Evolutionary conservation across 345 rosid species (phyloP), one percentile per base, ranked within the genome.

Genomic region (Dovyalis caffra): DNA sequence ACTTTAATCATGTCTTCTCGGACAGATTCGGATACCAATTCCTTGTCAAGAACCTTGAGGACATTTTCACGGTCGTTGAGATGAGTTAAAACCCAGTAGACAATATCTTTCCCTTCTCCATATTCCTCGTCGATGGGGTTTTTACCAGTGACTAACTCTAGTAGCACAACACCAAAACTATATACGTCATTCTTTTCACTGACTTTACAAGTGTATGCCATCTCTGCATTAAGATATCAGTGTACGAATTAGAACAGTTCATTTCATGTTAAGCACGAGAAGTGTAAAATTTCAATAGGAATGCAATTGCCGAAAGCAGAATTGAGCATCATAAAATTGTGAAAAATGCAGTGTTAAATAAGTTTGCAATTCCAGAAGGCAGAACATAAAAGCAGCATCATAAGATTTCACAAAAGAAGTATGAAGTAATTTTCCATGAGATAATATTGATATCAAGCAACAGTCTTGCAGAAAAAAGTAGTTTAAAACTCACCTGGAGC

Each of bases 141-240:
- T 70, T 82, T 85, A 35, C 97, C 89, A 0, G 92, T 91, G 2
- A 84, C 81, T 28, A 95, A 56, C 74, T 95, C 97, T 37, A 91
- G 83, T 33, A 95, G 90, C 72, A 95, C 98, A 33, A 95, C 93
- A 0, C 99, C 98, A 11, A 88, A 92, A 73, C 98, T 92, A 74
- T 90, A 91, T 8, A 92, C 97, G 8, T 95, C 99, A 35, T 89
- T 91, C 85, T 91, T 95, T 71, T 88, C 92, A 0, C 87, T 90
- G 0, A 87, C 91, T 69, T 91, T 89, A 31, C 74, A 79, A 11
- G 93, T 80, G 68, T 95, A 95, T 64, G 97, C 98, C 64, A 91
- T 82, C 87, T 95, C 99, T 95, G 79, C 78, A 82, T n/a, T 53
- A 21, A 58, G 31, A 43, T 62, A 78, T 72, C 6, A 47, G 32